A percentile compares a stretch with the other conserved stretches of the same genome.
Evolutionary conservation across 768 basidiomycete species (phyloP).

Genomic region (Chlorophyllum brunneum): DNA sequence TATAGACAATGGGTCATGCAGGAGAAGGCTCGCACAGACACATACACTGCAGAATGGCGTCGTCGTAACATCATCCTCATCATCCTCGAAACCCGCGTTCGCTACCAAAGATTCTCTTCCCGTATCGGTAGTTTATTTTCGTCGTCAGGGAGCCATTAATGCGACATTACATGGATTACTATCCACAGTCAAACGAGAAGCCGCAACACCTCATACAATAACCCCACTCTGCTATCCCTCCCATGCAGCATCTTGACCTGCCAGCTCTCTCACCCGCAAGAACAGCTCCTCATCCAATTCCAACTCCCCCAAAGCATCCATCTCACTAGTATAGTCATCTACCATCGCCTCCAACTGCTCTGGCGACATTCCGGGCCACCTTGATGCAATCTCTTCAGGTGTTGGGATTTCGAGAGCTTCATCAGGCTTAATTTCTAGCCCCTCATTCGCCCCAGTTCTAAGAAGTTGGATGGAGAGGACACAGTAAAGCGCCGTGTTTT

Average conservation of each 20-base stretch:
- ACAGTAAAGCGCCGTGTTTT: constrained; percentile 68
- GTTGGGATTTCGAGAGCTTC: constrained; percentile 59
- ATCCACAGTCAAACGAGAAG: not conserved
- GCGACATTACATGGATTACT: not conserved
- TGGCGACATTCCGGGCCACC: constrained; percentile 70
- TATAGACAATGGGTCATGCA: constrained; percentile 73
- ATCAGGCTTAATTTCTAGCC: constrained; percentile 51
- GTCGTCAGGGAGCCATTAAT: constrained; percentile 17
- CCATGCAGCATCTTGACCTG: constrained; percentile 43
- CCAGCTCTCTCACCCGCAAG: constrained; percentile 60
- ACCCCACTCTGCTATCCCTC: constrained; percentile 13
- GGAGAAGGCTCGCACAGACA: constrained; percentile 52
- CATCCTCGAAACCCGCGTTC: constrained; percentile 52
- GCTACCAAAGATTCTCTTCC: constrained; percentile 39
- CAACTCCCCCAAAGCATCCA: constrained; percentile 52
- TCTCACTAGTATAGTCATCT: constrained; percentile 60
- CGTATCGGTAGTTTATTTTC: constrained; percentile 25
- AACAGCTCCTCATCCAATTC: constrained; percentile 55
- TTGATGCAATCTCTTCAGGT: constrained; percentile 55
- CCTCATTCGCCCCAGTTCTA: constrained; percentile 28
- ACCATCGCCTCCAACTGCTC: constrained; percentile 60
- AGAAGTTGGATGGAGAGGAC: constrained; percentile 51
- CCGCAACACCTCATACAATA: not conserved
- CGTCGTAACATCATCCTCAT: constrained; percentile 56
- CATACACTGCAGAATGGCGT: constrained; percentile 67